Evolutionary conservation across 768 basidiomycete genomes (phyloP).

Genomic region (Pulveroboletus sp.): DNA sequence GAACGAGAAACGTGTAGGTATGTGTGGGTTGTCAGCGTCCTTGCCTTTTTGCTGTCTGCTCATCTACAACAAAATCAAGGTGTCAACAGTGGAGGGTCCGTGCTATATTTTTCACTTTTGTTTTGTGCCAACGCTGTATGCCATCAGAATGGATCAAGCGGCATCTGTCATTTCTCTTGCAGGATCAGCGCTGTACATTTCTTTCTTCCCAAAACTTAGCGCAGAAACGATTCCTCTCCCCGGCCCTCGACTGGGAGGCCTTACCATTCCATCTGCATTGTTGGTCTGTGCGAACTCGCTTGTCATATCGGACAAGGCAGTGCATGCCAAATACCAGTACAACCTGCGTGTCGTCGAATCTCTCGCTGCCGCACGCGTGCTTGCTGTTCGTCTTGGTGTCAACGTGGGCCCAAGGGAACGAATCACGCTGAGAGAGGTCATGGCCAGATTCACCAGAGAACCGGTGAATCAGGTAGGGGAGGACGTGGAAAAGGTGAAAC

Average conservation of each 20-base stretch:
- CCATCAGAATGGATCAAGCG: conserved; percentile 80
- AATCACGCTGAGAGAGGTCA: conserved; percentile 64
- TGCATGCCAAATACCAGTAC: conserved; percentile 72
- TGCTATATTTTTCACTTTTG: background rate
- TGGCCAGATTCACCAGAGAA: conserved; percentile 53
- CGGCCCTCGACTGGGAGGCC: conserved; percentile 20
- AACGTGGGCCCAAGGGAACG: conserved; percentile 37
- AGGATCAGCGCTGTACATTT: conserved; percentile 70
- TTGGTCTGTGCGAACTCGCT: conserved; percentile 49
- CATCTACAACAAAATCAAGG: conserved; percentile 29
- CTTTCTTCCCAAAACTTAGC: conserved; percentile 71
- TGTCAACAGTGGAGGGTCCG: conserved; percentile 76
- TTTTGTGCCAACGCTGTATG: conserved; percentile 1
- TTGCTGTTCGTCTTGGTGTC: conserved; percentile 58
- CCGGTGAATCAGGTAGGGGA: conserved; percentile 36
- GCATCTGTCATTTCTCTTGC: conserved; percentile 77
- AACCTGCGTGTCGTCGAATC: conserved; percentile 93
- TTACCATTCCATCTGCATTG: conserved; percentile 24
- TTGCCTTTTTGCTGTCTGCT: background rate
- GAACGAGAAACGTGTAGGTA: conserved; percentile 80
- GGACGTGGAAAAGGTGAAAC: conserved; percentile 41
- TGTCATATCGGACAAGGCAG: conserved; percentile 75
- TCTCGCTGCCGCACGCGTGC: conserved; percentile 70
- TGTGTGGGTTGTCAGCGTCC: too few species aligned
- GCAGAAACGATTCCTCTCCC: conserved; percentile 68